Evolutionary conservation across 495 filamentous ascomycete genomes (phyloP), one percentile per base, ranked within the genome.

Genomic region (Lasiosphaeris hirsuta): DNA sequence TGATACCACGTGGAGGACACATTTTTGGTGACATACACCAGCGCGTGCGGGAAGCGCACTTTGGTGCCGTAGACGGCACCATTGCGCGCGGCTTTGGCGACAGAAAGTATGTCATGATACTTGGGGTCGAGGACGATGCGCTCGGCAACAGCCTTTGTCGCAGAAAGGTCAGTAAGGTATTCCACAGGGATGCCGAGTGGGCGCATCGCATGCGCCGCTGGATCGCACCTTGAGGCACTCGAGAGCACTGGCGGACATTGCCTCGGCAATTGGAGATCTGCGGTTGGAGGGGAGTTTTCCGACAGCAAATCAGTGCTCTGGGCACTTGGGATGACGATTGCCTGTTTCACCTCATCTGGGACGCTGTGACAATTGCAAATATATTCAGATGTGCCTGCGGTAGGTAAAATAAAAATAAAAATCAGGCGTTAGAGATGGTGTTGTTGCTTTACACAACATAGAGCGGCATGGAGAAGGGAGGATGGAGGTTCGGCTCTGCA

Each of bases 21-120:
- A 42, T 0, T 45, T 50, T 4, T 8, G 44, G 47, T 18, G 34
- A 60, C 78, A 58, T 84, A 92, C 87, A 98, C 94, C 57, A 98
- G 82, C 51, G 94, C 94, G 76, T 98, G 94, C 64, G 94, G 94
- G 78, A 97, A 97, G 61, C 94, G 92, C 71, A 99, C 90, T 83
- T 97, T 99, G 63, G 92, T 85, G 30, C 94, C 94, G 76, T 97
- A 99, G 57, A 97, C 90, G 60, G 91, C 84, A 71, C 94, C 94
- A 87, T 97, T 99, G 72, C 94, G 92, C 47, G 92, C 85, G 59
- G 82, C 90, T 78, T 99, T 99, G 65, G 93, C 57, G 61, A 99
- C 78, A 23, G 88, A 80, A 30, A 99, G 83, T 51, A 90, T 65
- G 63, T 90, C 90, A 55, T 90, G 87, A 72, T 96, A 87, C 58